Percentiles rank a stretch among this genome's conserved stretches.
phyloP scores from a whole-genome alignment of 2,329 filamentous ascomycete genomes.

The Beauveria scarabaeidicola region DNA sequence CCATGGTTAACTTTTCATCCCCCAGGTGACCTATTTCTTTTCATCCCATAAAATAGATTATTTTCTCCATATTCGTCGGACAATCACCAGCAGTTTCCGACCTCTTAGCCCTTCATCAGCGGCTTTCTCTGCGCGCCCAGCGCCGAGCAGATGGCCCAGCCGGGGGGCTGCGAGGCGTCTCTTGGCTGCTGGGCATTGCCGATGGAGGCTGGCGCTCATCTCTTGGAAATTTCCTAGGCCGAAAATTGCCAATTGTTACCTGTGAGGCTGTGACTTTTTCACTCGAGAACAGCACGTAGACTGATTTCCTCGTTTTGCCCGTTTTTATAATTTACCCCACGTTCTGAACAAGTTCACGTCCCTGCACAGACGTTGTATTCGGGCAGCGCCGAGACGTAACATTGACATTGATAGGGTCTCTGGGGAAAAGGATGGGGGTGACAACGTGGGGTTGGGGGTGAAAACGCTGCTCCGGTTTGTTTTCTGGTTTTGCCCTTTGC shows the following conservation, averaged over 20 bases:
- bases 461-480: slow-evolving; percentile 4
- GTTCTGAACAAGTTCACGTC: neutral
- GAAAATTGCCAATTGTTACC: neutral
- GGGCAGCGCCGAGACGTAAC: neutral
- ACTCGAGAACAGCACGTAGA: no score
- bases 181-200: slow-evolving; percentile 5
- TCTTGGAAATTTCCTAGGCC: neutral
- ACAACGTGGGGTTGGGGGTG: neutral
- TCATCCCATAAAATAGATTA: no score
- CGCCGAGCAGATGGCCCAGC: neutral
- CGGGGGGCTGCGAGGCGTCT: neutral
- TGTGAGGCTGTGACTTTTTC: no score
- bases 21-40: no score
- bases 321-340: slow-evolving; percentile 1
- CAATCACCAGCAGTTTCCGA: no score
- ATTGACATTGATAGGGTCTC: neutral
- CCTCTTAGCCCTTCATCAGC: no score
- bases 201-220: neutral
- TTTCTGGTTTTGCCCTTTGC: neutral
- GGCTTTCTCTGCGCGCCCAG: no score
- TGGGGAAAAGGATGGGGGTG: neutral
- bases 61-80: no score
- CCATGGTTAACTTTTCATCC: no score
- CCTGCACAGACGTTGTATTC: neutral
- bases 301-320: neutral